Base-by-base conservation (phyloP, 2,329 filamentous ascomycete species). In the Penicillium rolfsii region DNA sequence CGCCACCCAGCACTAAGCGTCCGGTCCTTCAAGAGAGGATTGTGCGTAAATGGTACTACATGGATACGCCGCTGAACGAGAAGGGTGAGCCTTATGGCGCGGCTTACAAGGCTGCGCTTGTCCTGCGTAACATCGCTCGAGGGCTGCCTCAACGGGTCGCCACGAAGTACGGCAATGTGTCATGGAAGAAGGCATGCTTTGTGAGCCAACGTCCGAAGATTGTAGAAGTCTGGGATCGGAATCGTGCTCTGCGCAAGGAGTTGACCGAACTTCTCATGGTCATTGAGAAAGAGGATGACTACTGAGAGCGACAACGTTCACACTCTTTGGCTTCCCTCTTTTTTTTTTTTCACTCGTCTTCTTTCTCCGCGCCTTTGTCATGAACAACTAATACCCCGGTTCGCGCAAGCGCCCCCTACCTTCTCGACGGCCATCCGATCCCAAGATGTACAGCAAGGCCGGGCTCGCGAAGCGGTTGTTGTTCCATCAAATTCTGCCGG, bases 51-150 rank as follows among this genome's bases (percentile, higher is more conserved):
- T 79, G 74, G 71, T 74, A 72, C 55, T 79, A 76, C 50, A 72
- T 77, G 67, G 74, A 77, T 41, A 81, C 79, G 0, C 77, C 78
- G 11, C 61, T 74, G 43, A 79, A 81, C 54, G 76, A 80, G 54
- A 71, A 74, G 30, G 73, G 73, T 12, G 77, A 81, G 38, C 78
- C 81, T 3, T 69, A 76, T 53, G 81, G 81, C 11, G 72, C 81
- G 16, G 77, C 81, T 22, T 81, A 81, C 69, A 81, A 81, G 65
- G 78, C 79, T 30, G 74, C 78, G 6, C 68, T 83, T 49, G 76
- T 83, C 3, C 63, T 83, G 65, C 77, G 80, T 45, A 83, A 83
- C 54, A 71, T 83, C 30, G 77, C 79, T 9, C 70, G 77, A 9
- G 79, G 80, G 60, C 70, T 80, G 3, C 77, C 77, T 0, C 72